These are phyloP conservation scores for Trametes punicea DNA, from an alignment of 768 basidiomycete species.

Conservation along the genomic window DNA sequence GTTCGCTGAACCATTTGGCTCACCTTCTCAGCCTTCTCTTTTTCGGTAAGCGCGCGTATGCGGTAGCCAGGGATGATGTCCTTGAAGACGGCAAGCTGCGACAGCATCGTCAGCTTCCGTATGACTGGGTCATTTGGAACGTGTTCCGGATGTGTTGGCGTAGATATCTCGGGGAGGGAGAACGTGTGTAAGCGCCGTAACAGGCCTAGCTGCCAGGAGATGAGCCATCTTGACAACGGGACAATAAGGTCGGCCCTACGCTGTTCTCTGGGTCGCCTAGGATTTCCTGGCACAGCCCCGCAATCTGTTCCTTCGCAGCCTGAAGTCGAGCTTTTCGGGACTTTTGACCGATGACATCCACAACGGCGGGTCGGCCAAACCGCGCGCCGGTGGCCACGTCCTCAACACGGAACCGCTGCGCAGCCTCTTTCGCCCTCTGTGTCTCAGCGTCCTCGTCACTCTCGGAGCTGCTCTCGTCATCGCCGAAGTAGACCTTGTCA, in stretches of 20 bases:
- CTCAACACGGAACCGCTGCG: constrained; percentile 41
- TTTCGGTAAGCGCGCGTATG: constrained; percentile 86
- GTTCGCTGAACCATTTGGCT: constrained; percentile 87
- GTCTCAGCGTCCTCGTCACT: constrained; percentile 33
- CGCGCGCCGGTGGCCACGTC: constrained; percentile 82
- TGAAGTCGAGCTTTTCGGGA: constrained; percentile 67
- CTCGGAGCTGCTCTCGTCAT: constrained; percentile 21
- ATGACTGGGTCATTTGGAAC: constrained; percentile 78
- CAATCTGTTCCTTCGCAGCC: constrained; percentile 91
- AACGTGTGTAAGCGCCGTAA: constrained; percentile 88
- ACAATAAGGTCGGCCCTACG: constrained; percentile 45
- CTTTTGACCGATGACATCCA: constrained; percentile 63
- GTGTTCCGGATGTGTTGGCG: constrained; percentile 64
- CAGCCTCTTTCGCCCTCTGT: constrained; percentile 30
- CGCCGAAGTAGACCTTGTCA: constrained; percentile 30
- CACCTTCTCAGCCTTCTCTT: constrained; percentile 90
- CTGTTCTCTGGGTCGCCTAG: constrained; percentile 93
- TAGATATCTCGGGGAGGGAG: constrained; percentile 70
- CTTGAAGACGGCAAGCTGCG: constrained; percentile 91
- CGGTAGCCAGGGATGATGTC: constrained; percentile 96
- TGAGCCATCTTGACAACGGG: constrained; percentile 4
- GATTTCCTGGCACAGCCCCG: constrained; percentile 89
- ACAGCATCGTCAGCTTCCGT: constrained; percentile 84
- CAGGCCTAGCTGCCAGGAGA: constrained; percentile 65
- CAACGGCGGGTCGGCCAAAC: constrained; percentile 80